Percentiles rank a stretch among this genome's conserved stretches.
These are phyloP conservation scores for Claviceps africana DNA, from an alignment of 2,329 filamentous ascomycete genomes.

Conservation along the genomic window DNA sequence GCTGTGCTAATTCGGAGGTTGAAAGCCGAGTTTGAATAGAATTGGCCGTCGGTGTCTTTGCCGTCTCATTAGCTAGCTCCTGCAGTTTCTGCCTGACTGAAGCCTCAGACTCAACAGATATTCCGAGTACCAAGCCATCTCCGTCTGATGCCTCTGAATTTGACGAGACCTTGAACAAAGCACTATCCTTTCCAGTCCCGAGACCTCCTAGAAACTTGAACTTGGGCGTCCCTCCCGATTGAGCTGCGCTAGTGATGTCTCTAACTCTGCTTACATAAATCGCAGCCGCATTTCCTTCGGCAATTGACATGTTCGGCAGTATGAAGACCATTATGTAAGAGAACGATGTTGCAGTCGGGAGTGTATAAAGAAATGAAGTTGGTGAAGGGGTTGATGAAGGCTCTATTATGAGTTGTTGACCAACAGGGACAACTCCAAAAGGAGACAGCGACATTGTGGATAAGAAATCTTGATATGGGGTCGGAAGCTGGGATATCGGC, in stretches of 20 bases:
- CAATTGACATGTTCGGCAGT: constrained; percentile 62
- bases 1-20: constrained; percentile 73
- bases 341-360: constrained; percentile 40
- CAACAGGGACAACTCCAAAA: constrained; percentile 48
- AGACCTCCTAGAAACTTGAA: constrained; percentile 84
- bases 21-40: constrained; percentile 27
- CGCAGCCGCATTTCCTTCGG: constrained; percentile 64
- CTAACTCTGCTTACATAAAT: constrained; percentile 62
- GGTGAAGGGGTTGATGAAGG: constrained; percentile 39
- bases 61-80: constrained; percentile 30
- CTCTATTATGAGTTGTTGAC: constrained; percentile 40
- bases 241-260: constrained; percentile 24
- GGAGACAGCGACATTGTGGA: constrained; percentile 29
- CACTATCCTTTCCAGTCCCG: constrained; percentile 78
- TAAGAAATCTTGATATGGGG: background rate
- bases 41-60: constrained; percentile 1
- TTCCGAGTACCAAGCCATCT: constrained; percentile 57
- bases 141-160: constrained; percentile 7
- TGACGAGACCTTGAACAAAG: constrained; percentile 65
- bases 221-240: constrained; percentile 32
- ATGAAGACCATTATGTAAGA: constrained; percentile 82
- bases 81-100: constrained; percentile 59
- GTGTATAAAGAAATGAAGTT: constrained; percentile 42
- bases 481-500: background rate
- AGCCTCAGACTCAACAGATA: constrained; percentile 64